Evolutionary conservation across 2,329 filamentous ascomycete species (phyloP).

Genomic region (Trichoderma sp.): DNA sequence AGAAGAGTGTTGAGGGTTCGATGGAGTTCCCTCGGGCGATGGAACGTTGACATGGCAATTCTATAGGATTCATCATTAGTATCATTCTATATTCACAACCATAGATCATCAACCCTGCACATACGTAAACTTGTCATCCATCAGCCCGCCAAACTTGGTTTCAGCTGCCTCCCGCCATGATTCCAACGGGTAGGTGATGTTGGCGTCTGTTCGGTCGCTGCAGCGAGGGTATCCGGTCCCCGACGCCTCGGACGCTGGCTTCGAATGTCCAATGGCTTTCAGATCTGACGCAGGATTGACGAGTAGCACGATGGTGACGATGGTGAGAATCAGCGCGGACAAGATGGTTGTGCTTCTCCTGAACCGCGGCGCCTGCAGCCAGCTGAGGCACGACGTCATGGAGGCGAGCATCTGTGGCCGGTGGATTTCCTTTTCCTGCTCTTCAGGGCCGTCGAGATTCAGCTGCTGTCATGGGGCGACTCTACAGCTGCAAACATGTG

Average conservation of each 20-base stretch:
- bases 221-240: conserved; percentile 4
- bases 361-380: conserved; percentile 16
- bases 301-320: conserved; percentile 13
- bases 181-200: not conserved
- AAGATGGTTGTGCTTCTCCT: conserved; percentile 17
- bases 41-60: conserved; percentile 39
- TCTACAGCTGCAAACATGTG: not conserved
- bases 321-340: conserved; percentile 3
- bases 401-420: not conserved
- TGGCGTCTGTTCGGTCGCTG: not conserved
- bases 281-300: not conserved
- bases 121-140: conserved; percentile 35
- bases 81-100: not conserved
- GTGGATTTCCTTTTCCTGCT: not conserved
- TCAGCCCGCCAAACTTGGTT: conserved; percentile 27
- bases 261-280: not conserved
- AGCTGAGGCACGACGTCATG: conserved; percentile 15
- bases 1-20: conserved; percentile 31
- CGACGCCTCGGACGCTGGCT: not conserved
- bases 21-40: conserved; percentile 36
- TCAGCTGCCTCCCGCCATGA: conserved; percentile 18
- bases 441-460: not conserved
- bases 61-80: conserved; percentile 22
- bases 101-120: not conserved
- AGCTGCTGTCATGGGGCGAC: not conserved